Evolutionary conservation across 208 protist genomes (phyloP), one percentile per base, ranked within the genome.

Genomic region (Crithidia acanthocephali): DNA sequence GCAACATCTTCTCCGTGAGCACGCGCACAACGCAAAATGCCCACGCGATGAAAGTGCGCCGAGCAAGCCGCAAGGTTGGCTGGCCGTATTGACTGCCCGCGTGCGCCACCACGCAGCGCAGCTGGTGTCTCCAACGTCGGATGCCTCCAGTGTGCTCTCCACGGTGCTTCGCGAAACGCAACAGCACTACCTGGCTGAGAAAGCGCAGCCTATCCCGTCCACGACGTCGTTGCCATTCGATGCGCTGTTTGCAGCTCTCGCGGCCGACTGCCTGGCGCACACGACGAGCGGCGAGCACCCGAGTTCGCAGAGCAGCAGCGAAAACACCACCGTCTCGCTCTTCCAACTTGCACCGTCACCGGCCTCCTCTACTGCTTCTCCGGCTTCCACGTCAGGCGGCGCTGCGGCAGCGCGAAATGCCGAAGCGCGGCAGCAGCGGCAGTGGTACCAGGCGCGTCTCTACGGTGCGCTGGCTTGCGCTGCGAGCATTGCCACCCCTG

Each of bases 211-310:
- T n/a, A 65, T 11, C 25, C 20, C 2, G 11, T 50, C 8, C 23
- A 1, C 25, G 1, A 25, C 6, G 1, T 4, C 20, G 4, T 35
- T 59, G 0, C 9, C 59, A 2, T 66, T 55, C n/a, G 62, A 78
- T 20, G 53, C 68, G 23, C 45, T 88, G 7, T 83, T 88, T 48
- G 65, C 63, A 1, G 73, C 68, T 2, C 76, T 88, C 28, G 52
- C 76, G 7, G 56, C 67, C 2, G 79, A 69, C 22, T 76, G 79
- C 35, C 16, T 65, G 1, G 6, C 25, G 18, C 72, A 62, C 45
- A 50, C 50, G 22, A 57, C 62, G 4, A 7, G 22, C 57, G 22
- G 22, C 5, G 8, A 25, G 11, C 40, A 35, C 4, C 7, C 4
- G 13, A 42, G 6, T 13, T 42, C 5, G 18, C 25, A 33, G 4